Evolutionary conservation across 768 basidiomycete genomes (phyloP), one percentile per base, ranked within the genome.

Genomic region (Amylocystis lapponica): DNA sequence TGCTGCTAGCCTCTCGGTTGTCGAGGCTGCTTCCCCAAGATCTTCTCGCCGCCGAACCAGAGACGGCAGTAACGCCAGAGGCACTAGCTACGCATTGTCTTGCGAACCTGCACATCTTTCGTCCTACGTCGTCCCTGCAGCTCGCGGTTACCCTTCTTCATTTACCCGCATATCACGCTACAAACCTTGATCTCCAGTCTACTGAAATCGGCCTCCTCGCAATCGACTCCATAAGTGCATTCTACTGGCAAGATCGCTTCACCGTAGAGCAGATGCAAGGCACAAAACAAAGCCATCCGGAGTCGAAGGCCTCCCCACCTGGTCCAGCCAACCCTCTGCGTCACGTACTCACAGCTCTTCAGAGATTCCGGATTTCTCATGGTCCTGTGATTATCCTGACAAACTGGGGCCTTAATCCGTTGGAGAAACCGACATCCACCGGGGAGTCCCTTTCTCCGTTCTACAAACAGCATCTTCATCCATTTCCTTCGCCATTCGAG

Each of bases 201-300:
- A 60, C 66, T 25, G 79, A 80, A 47, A 70, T 91, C 10, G 81
- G 79, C 5, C 52, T 88, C 41, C 61, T 93, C 27, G 78, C 76
- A 9, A 66, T 92, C 35, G 89, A 93, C 62, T 88, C 87, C 12
- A 61, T 88, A 45, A 82, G 81, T 57, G 59, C 85, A 0, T 87
- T 83, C 55, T 77, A 86, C 61, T 92, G 90, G 89, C 48, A 71
- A 3, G 88, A 92, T 58, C 77, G 83, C 31, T 81, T 79, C 56
- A 66, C 68, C 29, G 63, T 65, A 23, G 86, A 89, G 60, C 78
- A 78, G 50, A 48, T 68, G 40, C 72, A 65, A 27, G 48, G 53
- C 14, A 44, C 50, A 29, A 41, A 45, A 27, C 40, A 51, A 27
- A 36, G 23, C 43, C 17, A 34, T 44, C 42, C 29, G 42, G 39